Evolutionary conservation across 371 early-diverging fungal species (phyloP).

Genomic region (Funneliformis caledonium): DNA sequence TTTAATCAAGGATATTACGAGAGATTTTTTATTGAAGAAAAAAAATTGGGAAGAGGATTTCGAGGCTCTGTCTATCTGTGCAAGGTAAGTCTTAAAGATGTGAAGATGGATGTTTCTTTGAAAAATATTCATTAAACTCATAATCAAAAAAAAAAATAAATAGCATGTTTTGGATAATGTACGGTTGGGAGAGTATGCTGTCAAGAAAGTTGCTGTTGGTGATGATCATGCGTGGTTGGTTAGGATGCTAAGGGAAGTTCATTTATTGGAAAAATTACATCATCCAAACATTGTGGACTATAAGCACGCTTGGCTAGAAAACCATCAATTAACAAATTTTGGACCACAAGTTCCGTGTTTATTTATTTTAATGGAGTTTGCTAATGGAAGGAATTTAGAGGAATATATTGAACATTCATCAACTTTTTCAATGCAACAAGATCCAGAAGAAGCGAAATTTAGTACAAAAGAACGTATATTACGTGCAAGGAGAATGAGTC

Average conservation of each 20-base stretch:
- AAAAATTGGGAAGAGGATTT: slow-evolving; percentile 87
- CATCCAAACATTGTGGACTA: slow-evolving; percentile 94
- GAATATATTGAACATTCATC: slow-evolving; percentile 69
- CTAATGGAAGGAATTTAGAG: slow-evolving; percentile 95
- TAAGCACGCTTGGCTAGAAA: slow-evolving; percentile 94
- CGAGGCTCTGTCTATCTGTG: slow-evolving; percentile 92
- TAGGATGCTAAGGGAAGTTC: slow-evolving; percentile 93
- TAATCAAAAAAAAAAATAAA: not conserved
- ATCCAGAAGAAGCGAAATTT: not conserved
- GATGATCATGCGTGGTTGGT: slow-evolving; percentile 90
- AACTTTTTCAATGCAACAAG: not conserved
- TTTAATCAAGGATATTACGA: slow-evolving; percentile 93
- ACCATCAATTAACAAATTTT: slow-evolving; percentile 77
- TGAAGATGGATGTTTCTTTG: not conserved
- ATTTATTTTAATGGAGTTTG: slow-evolving; percentile 96
- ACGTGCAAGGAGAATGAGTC: not conserved
- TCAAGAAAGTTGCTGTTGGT: slow-evolving; percentile 92
- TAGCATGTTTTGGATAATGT: slow-evolving; percentile 84
- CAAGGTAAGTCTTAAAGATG: slow-evolving; percentile 54
- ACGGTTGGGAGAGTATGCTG: slow-evolving; percentile 83
- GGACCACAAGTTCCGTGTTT: slow-evolving; percentile 92
- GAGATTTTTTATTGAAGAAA: slow-evolving; percentile 89
- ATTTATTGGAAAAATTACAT: slow-evolving; percentile 82
- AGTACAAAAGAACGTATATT: slow-evolving; percentile 21
- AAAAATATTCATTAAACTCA: not conserved